A percentile compares a stretch with the other conserved stretches of the same genome.
phyloP scores from a whole-genome alignment of 225 moss, liverwort and hornwort species.

The Anthoceros angustus region DNA sequence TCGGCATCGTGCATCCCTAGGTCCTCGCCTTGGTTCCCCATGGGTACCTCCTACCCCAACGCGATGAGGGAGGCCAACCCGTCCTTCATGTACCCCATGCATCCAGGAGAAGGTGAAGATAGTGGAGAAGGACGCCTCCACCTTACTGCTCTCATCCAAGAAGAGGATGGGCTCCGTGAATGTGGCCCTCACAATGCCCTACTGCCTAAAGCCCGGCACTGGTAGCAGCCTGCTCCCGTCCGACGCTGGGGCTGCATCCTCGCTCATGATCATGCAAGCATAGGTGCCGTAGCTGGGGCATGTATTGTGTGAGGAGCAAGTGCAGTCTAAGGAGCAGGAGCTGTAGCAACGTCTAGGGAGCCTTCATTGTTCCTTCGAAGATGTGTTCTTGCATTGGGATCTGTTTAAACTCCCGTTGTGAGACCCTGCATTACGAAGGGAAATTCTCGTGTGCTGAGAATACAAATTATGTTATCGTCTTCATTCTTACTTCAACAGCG shows the following conservation, averaged over 20 bases:
- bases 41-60: background rate
- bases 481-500: background rate
- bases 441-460: too few relatives aligned
- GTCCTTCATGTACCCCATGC: background rate
- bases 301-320: background rate
- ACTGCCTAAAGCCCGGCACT: background rate
- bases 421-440: too few relatives aligned
- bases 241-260: background rate
- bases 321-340: too few relatives aligned
- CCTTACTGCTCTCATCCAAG: background rate
- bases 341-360: too few relatives aligned
- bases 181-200: background rate
- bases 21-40: background rate
- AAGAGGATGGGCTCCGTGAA: background rate
- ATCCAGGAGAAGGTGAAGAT: background rate
- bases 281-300: background rate
- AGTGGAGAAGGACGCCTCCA: background rate
- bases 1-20: background rate
- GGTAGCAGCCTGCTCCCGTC: background rate
- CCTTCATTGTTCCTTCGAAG: too few relatives aligned
- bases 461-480: too few relatives aligned
- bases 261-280: background rate
- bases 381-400: too few relatives aligned
- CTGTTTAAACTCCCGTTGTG: too few relatives aligned
- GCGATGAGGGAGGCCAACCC: background rate